These are phyloP conservation scores for Diophrys appendiculata DNA, from an alignment of 73 alveolate genomes.

Conservation along the genomic window DNA sequence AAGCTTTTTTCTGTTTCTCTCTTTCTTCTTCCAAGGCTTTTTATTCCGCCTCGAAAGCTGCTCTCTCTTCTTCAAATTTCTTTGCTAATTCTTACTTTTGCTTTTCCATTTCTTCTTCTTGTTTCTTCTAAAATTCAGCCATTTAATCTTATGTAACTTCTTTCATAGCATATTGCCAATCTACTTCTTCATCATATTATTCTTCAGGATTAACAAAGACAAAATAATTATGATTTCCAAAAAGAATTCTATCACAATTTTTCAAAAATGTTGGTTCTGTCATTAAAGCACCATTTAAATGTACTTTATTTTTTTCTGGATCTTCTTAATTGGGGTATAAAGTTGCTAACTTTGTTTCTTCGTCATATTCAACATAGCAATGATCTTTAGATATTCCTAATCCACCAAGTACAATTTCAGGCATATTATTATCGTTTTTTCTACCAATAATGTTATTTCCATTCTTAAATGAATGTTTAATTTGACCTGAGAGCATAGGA, in stretches of 20 bases:
- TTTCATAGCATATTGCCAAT: slow-evolving; percentile 50
- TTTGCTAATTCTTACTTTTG: slow-evolving; percentile 56
- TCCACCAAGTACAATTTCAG: slow-evolving; percentile 49
- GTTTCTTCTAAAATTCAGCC: slow-evolving; percentile 28
- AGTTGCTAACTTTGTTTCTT: background rate
- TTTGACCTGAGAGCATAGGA: slow-evolving; percentile 71
- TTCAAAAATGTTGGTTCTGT: slow-evolving; percentile 32
- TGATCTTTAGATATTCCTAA: slow-evolving; percentile 50
- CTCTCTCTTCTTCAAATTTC: slow-evolving; percentile 42
- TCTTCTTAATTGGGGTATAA: slow-evolving; percentile 53
- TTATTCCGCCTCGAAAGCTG: slow-evolving; percentile 38
- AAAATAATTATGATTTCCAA: slow-evolving; percentile 61
- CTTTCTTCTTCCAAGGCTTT: slow-evolving; percentile 36
- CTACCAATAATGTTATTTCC: slow-evolving; percentile 71
- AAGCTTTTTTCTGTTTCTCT: slow-evolving; percentile 37
- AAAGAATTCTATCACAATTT: slow-evolving; percentile 55
- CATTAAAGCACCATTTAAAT: slow-evolving; percentile 44
- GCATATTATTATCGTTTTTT: slow-evolving; percentile 56
- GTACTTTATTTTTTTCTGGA: slow-evolving; percentile 40
- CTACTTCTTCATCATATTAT: slow-evolving; percentile 34
- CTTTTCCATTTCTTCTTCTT: slow-evolving; percentile 53
- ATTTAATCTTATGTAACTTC: slow-evolving; percentile 39
- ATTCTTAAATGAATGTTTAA: slow-evolving; percentile 58
- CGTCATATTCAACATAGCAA: slow-evolving; percentile 27
- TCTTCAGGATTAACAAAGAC: slow-evolving; percentile 44